Evolutionary conservation across 2,329 filamentous ascomycete genomes (phyloP).

Genomic region (Pseudofabraea citricarpa): DNA sequence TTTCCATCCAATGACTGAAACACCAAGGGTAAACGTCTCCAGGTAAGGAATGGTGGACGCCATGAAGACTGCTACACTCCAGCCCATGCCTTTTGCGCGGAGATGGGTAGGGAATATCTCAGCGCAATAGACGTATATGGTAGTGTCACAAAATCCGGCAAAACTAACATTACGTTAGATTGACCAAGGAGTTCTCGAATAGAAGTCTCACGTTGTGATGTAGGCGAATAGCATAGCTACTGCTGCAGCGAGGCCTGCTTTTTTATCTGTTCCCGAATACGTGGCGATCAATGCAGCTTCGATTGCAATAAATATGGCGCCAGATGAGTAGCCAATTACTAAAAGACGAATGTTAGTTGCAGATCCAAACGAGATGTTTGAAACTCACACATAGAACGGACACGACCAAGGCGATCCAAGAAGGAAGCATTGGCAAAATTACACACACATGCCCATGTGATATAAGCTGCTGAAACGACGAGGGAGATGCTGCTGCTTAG

Average conservation of each 20-base stretch:
- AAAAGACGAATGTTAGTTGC: too few relatives aligned
- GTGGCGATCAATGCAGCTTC: not conserved
- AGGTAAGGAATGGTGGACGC: conserved; percentile 4
- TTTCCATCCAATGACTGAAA: conserved; percentile 4
- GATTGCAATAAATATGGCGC: not conserved
- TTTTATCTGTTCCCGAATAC: not conserved
- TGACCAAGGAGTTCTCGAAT: not conserved
- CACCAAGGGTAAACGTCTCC: conserved; percentile 1
- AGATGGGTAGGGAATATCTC: conserved; percentile 11
- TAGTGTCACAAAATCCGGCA: conserved; percentile 2
- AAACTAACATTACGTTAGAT: not conserved
- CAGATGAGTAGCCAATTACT: not conserved
- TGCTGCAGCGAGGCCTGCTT: not conserved
- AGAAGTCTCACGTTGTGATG: not conserved
- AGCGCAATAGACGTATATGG: conserved; percentile 3
- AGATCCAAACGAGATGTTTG: too few relatives aligned
- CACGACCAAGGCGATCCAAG: not conserved
- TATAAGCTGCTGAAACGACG: not conserved
- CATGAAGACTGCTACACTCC: not conserved
- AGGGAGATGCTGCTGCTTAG: not conserved
- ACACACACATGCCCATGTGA: not conserved
- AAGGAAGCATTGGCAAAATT: not conserved
- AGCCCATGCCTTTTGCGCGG: conserved; percentile 4
- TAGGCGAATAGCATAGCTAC: not conserved
- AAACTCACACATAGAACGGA: not conserved